Base-by-base conservation (phyloP, 2,329 filamentous ascomycete genomes). In the Alternaria solani region DNA sequence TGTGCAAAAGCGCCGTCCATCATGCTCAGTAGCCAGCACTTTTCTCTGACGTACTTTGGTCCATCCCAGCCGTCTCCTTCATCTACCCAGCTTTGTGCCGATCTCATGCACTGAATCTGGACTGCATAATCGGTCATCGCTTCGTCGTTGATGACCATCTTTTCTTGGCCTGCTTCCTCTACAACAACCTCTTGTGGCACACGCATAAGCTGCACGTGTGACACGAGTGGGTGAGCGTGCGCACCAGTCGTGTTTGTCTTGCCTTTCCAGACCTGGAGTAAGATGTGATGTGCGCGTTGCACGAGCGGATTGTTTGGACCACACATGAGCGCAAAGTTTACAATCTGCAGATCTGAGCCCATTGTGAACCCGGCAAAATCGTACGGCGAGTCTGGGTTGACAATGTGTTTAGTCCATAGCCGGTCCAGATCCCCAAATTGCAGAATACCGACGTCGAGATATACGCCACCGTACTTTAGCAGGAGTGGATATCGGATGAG, bases 401-500 rank as follows among this genome's bases (percentile, higher is more conserved):
- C 81, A 7, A 88, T 72, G 0, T 82, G 85, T 51, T 79, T 65
- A 48, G 77, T 76, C 85, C 86, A 89, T 9, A 88, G 70, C 4
- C 76, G 69, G 67, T 88, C 82, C 2, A 88, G 64, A 72, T 88
- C 84, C 7, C 86, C 85, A 60, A 88, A 87, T 59, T 85, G 83
- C 61, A 88, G 79, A 62, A 86, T 70, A 0, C 86, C 86, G 0
- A 85, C 85, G 64, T 88, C 86, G 0, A 84, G 82, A 65, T 87
- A 88, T 0, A 87, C 80, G 28, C 86, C 86, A 47, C 86, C 86
- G 63, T 87, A 85, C 55, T 75, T 80, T 11, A 87, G 77, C n/a
- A 88, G 73, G 12, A 88, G 75, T 3, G 86, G 86, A 65, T 79
- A 87, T 1, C 86, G 82, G 4, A 88, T 83, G 1, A 89, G 81